phyloP scores from a whole-genome alignment of 495 filamentous ascomycete genomes.

The Aspergillus ellipticus region DNA sequence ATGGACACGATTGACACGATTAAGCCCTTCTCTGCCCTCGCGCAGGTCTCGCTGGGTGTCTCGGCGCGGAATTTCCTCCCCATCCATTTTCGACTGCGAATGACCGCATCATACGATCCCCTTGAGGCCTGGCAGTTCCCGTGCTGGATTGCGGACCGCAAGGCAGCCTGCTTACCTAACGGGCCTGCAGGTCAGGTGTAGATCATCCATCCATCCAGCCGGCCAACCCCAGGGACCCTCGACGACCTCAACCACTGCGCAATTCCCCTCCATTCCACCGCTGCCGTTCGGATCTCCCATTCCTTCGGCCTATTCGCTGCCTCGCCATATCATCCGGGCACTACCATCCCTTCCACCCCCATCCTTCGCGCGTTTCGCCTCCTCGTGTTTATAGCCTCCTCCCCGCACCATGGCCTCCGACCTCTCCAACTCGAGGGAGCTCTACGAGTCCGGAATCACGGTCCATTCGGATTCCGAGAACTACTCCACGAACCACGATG shows the following conservation, averaged over 20 bases:
- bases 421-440: slow-evolving; percentile 46
- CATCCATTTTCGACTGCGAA: no score
- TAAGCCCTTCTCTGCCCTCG: no score
- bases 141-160: not conserved
- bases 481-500: slow-evolving; percentile 68
- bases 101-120: no score
- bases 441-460: slow-evolving; percentile 79
- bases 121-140: not conserved
- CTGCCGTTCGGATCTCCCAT: not conserved
- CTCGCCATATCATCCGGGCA: not conserved
- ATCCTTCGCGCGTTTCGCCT: slow-evolving; percentile 7
- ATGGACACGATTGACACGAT: no score
- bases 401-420: slow-evolving; percentile 44
- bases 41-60: no score
- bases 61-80: no score
- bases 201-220: slow-evolving; percentile 7
- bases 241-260: not conserved
- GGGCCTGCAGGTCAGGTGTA: slow-evolving; percentile 7
- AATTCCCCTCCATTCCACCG: not conserved
- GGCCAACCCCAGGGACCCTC: not conserved
- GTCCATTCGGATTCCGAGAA: slow-evolving; percentile 87
- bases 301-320: not conserved
- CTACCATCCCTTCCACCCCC: not conserved
- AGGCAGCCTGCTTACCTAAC: slow-evolving; percentile 10
- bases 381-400: not conserved